These are phyloP conservation scores for Lenwebbia sp. DNA, from an alignment of 345 rosid genomes.

Conservation along the genomic window DNA sequence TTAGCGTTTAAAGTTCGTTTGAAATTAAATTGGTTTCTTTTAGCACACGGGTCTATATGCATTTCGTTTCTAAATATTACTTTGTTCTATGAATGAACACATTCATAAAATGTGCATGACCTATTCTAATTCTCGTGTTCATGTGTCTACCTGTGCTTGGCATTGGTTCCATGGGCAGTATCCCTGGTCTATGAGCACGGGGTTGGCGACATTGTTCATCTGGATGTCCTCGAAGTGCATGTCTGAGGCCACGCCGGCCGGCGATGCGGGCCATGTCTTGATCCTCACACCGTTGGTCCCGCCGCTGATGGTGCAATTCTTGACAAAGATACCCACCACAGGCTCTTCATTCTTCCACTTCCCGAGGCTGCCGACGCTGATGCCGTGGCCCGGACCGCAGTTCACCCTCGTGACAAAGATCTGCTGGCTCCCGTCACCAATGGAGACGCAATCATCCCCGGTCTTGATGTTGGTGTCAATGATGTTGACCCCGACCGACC, in stretches of 20 bases:
- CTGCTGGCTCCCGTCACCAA: constrained; percentile 32
- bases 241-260: constrained; percentile 6
- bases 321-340: constrained; percentile 19
- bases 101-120: neutral
- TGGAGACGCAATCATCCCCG: constrained; percentile 55
- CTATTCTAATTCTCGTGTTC: neutral
- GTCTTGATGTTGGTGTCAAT: constrained; percentile 21
- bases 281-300: constrained; percentile 36
- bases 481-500: constrained; percentile 17
- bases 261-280: constrained; percentile 45
- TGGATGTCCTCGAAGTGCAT: constrained; percentile 22
- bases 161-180: constrained; percentile 9
- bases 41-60: neutral
- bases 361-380: constrained; percentile 53
- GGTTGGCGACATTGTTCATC: constrained; percentile 15
- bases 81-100: neutral
- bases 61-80: neutral
- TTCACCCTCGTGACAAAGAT: constrained; percentile 11
- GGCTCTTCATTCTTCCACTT: constrained; percentile 19
- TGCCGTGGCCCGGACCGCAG: constrained; percentile 72
- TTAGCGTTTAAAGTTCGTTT: neutral
- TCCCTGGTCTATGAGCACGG: constrained; percentile 29
- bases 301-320: constrained; percentile 9
- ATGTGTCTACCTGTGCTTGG: neutral
- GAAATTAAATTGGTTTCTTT: neutral